phyloP scores from a whole-genome alignment of 2,329 filamentous ascomycete genomes.

The Venturia effusa region DNA sequence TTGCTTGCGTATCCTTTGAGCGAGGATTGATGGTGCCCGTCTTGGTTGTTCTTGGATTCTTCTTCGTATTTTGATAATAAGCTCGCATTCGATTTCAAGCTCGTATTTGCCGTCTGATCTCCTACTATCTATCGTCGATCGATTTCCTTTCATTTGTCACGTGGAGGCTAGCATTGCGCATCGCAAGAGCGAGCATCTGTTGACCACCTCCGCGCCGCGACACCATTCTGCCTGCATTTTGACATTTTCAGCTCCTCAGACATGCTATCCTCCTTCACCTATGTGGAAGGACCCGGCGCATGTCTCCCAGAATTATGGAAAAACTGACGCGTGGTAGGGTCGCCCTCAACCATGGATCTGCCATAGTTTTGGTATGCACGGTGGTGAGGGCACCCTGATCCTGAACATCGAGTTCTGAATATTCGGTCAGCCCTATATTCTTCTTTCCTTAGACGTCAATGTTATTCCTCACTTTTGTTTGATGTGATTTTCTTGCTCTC shows the following conservation, averaged over 20 bases:
- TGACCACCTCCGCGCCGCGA: background rate
- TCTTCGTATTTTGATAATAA: background rate
- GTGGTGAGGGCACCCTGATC: background rate
- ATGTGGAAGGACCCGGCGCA: background rate
- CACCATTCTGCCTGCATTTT: background rate
- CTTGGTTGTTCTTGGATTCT: background rate
- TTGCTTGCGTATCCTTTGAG: slow-evolving; percentile 6
- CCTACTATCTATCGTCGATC: background rate
- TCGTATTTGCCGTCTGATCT: background rate
- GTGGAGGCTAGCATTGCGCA: background rate
- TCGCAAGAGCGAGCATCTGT: too few species aligned
- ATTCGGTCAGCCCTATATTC: background rate
- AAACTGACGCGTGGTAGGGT: background rate
- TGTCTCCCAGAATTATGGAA: background rate
- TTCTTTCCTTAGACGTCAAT: background rate
- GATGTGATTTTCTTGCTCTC: background rate
- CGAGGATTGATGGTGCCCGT: background rate
- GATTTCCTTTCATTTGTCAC: background rate
- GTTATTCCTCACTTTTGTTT: background rate
- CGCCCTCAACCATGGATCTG: background rate
- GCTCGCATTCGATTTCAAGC: too few species aligned
- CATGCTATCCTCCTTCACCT: background rate
- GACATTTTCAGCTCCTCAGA: background rate
- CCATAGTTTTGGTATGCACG: background rate
- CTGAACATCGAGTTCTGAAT: background rate